phyloP scores from a whole-genome alignment of 768 basidiomycete genomes.

The Terana coerulea region DNA sequence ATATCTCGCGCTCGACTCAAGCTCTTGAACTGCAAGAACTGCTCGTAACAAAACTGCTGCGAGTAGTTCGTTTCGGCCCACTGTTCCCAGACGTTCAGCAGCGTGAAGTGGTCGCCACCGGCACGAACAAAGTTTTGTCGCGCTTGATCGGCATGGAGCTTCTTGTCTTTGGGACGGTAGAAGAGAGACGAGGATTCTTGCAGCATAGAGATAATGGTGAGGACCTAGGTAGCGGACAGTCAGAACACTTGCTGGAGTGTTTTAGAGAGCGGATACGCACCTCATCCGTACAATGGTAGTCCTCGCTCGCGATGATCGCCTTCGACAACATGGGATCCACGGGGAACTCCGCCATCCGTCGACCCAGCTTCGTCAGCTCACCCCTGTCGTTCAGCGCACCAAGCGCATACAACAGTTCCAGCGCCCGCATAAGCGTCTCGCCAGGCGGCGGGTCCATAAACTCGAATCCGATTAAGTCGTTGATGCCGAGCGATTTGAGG shows the following conservation, averaged over 20 bases:
- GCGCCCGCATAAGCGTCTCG: slow-evolving; percentile 92
- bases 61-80: slow-evolving; percentile 99
- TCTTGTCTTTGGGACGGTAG: slow-evolving; percentile 98
- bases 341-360: slow-evolving; percentile 98
- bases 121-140: slow-evolving; percentile 94
- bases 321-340: slow-evolving; percentile 98
- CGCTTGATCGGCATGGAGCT: slow-evolving; percentile 95
- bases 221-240: slow-evolving; percentile 49
- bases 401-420: slow-evolving; percentile 91
- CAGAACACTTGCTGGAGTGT: background rate
- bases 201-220: slow-evolving; percentile 97
- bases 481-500: slow-evolving; percentile 96
- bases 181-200: slow-evolving; percentile 94
- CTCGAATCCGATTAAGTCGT: slow-evolving; percentile 97
- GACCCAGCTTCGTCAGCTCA: slow-evolving; percentile 94
- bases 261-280: slow-evolving; percentile 39
- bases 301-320: slow-evolving; percentile 92
- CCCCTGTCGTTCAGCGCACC: slow-evolving; percentile 96
- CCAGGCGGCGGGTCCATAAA: slow-evolving; percentile 98
- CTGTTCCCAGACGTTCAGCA: slow-evolving; percentile 98
- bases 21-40: slow-evolving; percentile 93
- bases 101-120: slow-evolving; percentile 96
- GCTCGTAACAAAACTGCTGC: slow-evolving; percentile 95
- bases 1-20: slow-evolving; percentile 94
- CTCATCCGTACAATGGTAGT: slow-evolving; percentile 94